phyloP scores from a whole-genome alignment of 345 rosid genomes.

The Linum tenue region DNA sequence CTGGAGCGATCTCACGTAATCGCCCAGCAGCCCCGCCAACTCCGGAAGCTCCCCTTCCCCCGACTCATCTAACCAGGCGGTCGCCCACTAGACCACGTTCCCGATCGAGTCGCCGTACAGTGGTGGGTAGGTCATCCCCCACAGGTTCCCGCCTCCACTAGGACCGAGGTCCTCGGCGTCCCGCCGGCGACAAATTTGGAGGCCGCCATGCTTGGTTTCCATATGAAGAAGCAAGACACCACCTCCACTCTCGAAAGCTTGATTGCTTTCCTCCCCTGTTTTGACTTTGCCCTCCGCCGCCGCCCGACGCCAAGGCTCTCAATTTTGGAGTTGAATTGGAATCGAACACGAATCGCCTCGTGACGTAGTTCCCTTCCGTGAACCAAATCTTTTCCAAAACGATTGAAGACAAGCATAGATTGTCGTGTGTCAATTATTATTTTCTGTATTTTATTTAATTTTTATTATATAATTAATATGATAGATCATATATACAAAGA shows the following conservation, averaged over 20 bases:
- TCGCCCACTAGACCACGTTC: background rate
- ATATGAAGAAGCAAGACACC: background rate
- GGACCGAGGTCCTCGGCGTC: background rate
- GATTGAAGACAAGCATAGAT: no score
- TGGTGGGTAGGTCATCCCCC: background rate
- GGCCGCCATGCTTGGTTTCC: background rate
- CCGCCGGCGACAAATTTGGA: background rate
- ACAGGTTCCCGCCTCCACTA: slow-evolving; percentile 1
- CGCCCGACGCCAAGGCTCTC: background rate
- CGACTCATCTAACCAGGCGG: background rate
- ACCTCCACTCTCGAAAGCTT: background rate
- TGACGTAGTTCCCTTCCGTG: slow-evolving; percentile 4
- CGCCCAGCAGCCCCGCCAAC: background rate
- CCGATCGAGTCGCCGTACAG: background rate
- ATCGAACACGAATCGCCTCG: slow-evolving; percentile 3
- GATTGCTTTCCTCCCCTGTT: background rate
- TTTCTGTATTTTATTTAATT: no score
- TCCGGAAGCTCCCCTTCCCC: background rate
- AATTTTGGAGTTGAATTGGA: background rate
- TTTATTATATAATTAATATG: no score
- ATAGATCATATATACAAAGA: no score
- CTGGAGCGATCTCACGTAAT: background rate
- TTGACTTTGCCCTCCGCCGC: background rate
- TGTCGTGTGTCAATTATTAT: no score
- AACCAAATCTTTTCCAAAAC: background rate